These are phyloP conservation scores for Boletus coffeatus DNA, from an alignment of 1,284 basidiomycete species.

Conservation along the genomic window DNA sequence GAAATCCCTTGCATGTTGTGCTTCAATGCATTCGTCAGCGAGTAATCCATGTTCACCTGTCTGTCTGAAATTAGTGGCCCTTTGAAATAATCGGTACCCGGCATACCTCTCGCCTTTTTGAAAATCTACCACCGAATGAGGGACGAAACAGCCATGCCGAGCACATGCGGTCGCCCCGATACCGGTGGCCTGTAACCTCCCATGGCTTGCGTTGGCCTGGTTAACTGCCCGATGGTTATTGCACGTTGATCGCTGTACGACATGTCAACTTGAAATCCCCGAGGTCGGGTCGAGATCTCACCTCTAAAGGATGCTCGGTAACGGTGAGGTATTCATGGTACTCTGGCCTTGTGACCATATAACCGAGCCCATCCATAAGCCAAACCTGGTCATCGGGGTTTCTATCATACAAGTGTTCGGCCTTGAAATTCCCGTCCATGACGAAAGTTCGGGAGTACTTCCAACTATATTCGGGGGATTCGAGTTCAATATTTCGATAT, in stretches of 20 bases:
- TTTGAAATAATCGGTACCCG: not conserved
- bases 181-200: conserved; percentile 9
- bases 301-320: not conserved
- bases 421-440: conserved; percentile 8
- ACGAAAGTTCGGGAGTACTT: not conserved
- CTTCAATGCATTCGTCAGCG: too few species aligned
- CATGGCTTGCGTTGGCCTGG: not conserved
- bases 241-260: conserved; percentile 2
- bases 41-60: too few species aligned
- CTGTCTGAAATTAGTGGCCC: not conserved
- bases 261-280: not conserved
- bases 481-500: too few species aligned
- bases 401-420: conserved; percentile 5
- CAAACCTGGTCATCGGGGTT: conserved; percentile 1
- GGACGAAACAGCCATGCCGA: conserved; percentile 17
- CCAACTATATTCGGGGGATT: too few species aligned
- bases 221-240: conserved; percentile 11
- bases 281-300: too few species aligned
- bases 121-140: conserved; percentile 9
- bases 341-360: conserved; percentile 5
- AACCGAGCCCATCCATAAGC: conserved; percentile 11
- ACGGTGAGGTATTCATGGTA: not conserved
- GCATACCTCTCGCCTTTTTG: conserved; percentile 5
- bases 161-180: conserved; percentile 18
- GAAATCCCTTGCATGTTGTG: too few species aligned